Conservation (phyloP, 1,139 yeast genomes). For the Sugiyamaella paludigena region DNA sequence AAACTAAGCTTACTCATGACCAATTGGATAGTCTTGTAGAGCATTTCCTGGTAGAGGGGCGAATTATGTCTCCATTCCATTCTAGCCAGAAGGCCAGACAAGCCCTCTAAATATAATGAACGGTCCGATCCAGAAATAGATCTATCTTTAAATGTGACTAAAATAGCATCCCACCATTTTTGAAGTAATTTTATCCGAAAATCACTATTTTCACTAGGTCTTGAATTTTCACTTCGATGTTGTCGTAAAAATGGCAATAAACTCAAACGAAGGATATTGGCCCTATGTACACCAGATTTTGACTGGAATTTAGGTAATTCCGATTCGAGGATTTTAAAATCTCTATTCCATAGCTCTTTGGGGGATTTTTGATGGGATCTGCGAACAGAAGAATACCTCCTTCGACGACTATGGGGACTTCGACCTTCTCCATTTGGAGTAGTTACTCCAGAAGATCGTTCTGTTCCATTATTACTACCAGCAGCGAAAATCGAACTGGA, state of each 20-base stretch:
- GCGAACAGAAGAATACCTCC: constrained; percentile 5
- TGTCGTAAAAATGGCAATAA: constrained; percentile 63
- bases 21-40: constrained; percentile 56
- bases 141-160: constrained; percentile 43
- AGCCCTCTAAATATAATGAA: constrained; percentile 69
- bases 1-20: constrained; percentile 52
- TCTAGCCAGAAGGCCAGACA: constrained; percentile 63
- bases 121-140: constrained; percentile 52
- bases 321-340: constrained; percentile 29
- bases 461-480: constrained; percentile 3
- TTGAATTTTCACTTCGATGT: constrained; percentile 23
- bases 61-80: constrained; percentile 52
- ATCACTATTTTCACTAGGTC: constrained; percentile 11
- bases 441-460: constrained; percentile 10
- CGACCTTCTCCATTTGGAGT: constrained; percentile 3
- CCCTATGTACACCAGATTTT: constrained; percentile 54
- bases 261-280: constrained; percentile 64
- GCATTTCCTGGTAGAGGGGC: constrained; percentile 27
- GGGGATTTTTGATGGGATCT: constrained; percentile 8
- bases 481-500: constrained; percentile 5
- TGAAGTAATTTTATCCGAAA: constrained; percentile 41
- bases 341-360: constrained; percentile 18
- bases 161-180: constrained; percentile 68
- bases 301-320: constrained; percentile 37
- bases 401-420: background rate